Evolutionary conservation across 2,329 filamentous ascomycete species (phyloP).

Genomic region (Cryphonectria parasitica): DNA sequence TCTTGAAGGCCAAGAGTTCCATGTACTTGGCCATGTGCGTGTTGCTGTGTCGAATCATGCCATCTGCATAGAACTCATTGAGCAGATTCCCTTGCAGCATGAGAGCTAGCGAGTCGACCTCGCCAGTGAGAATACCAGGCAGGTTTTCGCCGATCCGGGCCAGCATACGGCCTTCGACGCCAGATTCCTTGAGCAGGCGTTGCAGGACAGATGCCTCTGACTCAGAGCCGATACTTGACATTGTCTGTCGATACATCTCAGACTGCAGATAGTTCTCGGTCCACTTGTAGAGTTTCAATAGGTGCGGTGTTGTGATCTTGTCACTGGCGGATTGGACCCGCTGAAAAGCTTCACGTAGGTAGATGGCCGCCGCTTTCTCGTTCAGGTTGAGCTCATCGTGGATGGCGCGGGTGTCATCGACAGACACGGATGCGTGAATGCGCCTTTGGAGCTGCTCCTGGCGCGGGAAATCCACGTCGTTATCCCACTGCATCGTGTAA

Average conservation of each 20-base stretch:
- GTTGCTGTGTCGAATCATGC: conserved; percentile 10
- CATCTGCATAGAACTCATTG: conserved; percentile 17
- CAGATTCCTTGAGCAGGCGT: conserved; percentile 14
- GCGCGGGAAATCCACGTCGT: conserved; percentile 22
- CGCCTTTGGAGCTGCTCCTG: conserved; percentile 13
- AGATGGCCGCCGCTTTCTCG: conserved; percentile 25
- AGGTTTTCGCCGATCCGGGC: conserved; percentile 18
- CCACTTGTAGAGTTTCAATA: conserved; percentile 27
- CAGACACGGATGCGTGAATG: not conserved
- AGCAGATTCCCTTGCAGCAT: conserved; percentile 20
- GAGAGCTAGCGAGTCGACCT: conserved; percentile 23
- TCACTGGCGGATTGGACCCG: not conserved
- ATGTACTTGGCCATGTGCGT: conserved; percentile 16
- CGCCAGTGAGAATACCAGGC: conserved; percentile 10
- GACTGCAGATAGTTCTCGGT: conserved; percentile 20
- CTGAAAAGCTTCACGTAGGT: conserved; percentile 23
- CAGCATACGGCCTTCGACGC: conserved; percentile 25
- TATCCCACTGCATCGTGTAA: conserved; percentile 25
- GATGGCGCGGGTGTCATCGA: not conserved
- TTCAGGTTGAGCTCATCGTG: conserved; percentile 15
- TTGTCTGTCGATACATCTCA: not conserved
- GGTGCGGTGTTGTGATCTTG: conserved; percentile 15
- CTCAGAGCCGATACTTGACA: conserved; percentile 9
- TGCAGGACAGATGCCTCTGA: conserved; percentile 22
- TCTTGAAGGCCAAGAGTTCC: conserved; percentile 14